phyloP scores from a whole-genome alignment of 768 basidiomycete species.

The Russula griseocarnosa region DNA sequence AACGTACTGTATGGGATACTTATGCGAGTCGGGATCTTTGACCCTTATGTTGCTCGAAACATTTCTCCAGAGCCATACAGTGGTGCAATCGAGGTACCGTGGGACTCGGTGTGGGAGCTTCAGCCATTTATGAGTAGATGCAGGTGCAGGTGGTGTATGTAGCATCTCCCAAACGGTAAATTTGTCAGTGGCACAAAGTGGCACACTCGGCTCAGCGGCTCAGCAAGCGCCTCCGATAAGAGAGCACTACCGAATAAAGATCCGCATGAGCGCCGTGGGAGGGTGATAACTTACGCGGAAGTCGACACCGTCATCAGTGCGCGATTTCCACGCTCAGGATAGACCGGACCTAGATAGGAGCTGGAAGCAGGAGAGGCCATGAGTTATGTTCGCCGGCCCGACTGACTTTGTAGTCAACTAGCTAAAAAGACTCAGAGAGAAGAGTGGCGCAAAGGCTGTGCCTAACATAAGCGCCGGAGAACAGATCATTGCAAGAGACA shows the following conservation, averaged over 20 bases:
- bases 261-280: background rate
- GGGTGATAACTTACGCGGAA: background rate
- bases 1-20: no score
- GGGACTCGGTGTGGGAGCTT: no score
- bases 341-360: background rate
- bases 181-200: background rate
- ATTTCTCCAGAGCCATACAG: no score
- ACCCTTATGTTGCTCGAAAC: no score
- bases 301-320: background rate
- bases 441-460: background rate
- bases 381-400: background rate
- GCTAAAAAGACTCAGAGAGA: background rate
- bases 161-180: background rate
- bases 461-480: background rate
- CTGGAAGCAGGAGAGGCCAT: background rate
- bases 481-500: background rate
- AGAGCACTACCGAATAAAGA: background rate
- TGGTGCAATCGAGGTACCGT: no score
- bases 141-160: background rate
- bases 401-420: background rate
- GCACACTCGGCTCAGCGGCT: background rate
- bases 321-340: background rate
- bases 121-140: no score
- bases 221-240: background rate
- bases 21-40: no score